A percentile compares a stretch with the other conserved stretches of the same genome.
phyloP scores from a whole-genome alignment of 1,284 basidiomycete species.

The Hemileccinum hortonii region DNA sequence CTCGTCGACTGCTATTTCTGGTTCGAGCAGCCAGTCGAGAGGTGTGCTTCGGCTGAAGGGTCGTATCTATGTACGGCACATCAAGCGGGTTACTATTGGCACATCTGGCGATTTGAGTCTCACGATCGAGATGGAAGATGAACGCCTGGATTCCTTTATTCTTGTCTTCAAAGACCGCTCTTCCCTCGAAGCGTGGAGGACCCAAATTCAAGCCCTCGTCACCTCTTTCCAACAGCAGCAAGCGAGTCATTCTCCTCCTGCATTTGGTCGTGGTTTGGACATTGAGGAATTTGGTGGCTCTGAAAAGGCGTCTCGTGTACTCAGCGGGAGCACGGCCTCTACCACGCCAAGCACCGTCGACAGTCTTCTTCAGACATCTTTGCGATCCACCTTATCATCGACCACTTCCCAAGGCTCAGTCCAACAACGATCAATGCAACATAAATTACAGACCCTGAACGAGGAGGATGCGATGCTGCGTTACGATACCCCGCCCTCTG shows the following conservation, averaged over 20 bases:
- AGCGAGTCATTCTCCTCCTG: conserved; percentile 33
- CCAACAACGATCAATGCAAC: conserved; percentile 36
- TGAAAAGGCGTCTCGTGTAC: conserved; percentile 71
- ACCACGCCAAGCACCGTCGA: conserved; percentile 69
- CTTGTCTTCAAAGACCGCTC: conserved; percentile 89
- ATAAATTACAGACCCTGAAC: conserved; percentile 63
- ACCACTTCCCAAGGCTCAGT: conserved; percentile 66
- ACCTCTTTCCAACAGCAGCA: conserved; percentile 55
- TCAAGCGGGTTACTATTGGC: conserved; percentile 81
- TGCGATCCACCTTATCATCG: conserved; percentile 66
- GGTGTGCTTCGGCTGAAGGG: conserved; percentile 90
- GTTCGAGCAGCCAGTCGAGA: conserved; percentile 50
- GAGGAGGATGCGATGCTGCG: conserved; percentile 65
- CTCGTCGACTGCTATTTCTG: conserved; percentile 43
- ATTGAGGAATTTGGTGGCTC: conserved; percentile 77
- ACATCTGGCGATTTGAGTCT: conserved; percentile 80
- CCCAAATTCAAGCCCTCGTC: conserved; percentile 75
- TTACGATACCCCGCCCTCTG: conserved; percentile 50
- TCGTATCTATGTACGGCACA: conserved; percentile 91
- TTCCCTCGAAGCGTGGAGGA: conserved; percentile 86
- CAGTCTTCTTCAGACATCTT: conserved; percentile 65
- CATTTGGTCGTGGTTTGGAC: conserved; percentile 45
- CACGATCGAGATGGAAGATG: conserved; percentile 95
- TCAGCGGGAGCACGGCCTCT: conserved; percentile 68
- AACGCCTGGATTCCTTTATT: conserved; percentile 89